Base-by-base conservation (phyloP, 805 yeast species). In the Myxozyma kluyveri region DNA sequence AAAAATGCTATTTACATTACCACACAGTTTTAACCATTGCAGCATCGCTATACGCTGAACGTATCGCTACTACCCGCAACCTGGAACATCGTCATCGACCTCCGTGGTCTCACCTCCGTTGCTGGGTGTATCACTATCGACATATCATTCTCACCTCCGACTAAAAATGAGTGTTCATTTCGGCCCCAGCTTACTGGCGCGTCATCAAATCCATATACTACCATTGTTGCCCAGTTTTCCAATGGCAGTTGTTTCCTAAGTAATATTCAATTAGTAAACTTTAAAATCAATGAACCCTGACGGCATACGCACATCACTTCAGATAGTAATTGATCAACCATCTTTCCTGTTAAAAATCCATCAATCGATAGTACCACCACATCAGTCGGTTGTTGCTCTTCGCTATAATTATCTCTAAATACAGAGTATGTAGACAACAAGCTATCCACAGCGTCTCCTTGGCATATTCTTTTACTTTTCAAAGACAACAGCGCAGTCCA, bases 151-250 rank as follows among this genome's bases (percentile, higher is more conserved):
- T 48, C 60, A 10, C 60, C 60, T 19, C 49, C 37, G 22, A 49
- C 41, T 18, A 54, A 18, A 45, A 19, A 56, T n/a, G 46, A 32
- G 29, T 56, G 60, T 37, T 56, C 60, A 6, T 32, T 48, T 12
- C 50, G 38, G 6, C 47, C 47, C 60, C 60, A 56, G 37, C 60
- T 56, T 18, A 56, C 60, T 3, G 60, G 60, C 2, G 58, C 54
- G 24, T 56, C 60, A n/a, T 56, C 54, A 29, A 56, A 56, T 31
- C 60, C 60, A 32, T 49, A 53, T 9, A 56, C 60, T 2, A 51
- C 22, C 46, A 53, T 24, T 4, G 36, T 32, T 10, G 54, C 54
- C 52, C 59, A 56, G 9, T 42, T 37, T 7, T 36, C 24, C 9
- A 31, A 21, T 2, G 48, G 47, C 21, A 54, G 41, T 9, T 14